A percentile compares a stretch with the other conserved stretches of the same genome.
Evolutionary conservation across 441 rosid species (phyloP).

Genomic region (Gossypium trilobum): DNA sequence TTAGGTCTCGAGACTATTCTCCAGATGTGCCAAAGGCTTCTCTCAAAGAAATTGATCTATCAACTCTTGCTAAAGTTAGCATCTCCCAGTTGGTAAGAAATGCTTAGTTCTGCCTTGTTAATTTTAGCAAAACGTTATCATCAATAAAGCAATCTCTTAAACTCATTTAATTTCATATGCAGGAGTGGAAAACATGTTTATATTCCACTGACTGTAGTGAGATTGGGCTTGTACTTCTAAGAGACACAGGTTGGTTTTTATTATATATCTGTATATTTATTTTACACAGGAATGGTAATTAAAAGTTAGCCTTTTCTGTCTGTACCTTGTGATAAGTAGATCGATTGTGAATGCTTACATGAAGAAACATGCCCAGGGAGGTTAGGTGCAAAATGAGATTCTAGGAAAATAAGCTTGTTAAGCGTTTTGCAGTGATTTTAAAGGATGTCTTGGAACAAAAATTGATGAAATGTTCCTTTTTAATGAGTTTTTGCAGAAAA

Average conservation of each 20-base stretch:
- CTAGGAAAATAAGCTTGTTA: not conserved
- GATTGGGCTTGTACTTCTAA: conserved; percentile 65
- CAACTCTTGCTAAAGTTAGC: conserved; percentile 40
- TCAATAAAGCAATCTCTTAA: conserved; percentile 9
- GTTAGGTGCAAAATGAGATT: not conserved
- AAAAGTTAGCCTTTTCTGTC: not conserved
- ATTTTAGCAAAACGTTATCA: conserved; percentile 8
- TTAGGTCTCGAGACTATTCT: conserved; percentile 54
- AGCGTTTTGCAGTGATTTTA: not conserved
- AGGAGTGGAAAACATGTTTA: conserved; percentile 83
- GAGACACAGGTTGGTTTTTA: conserved; percentile 48
- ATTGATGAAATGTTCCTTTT: conserved; percentile 19
- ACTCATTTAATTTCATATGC: conserved; percentile 15
- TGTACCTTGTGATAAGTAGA: not conserved
- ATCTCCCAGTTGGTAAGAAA: conserved; percentile 63
- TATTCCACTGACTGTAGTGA: conserved; percentile 86
- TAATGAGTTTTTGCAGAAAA: conserved; percentile 36
- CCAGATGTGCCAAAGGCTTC: conserved; percentile 43
- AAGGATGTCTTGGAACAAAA: not conserved
- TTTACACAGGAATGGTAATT: not conserved
- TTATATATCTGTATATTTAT: not conserved
- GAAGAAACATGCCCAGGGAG: conserved; percentile 1
- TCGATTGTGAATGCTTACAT: not conserved
- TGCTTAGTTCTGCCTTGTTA: conserved; percentile 18
- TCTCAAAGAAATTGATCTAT: conserved; percentile 35